Conservation (phyloP, 2,329 filamentous ascomycete species). For the Colletotrichum gigasporum region DNA sequence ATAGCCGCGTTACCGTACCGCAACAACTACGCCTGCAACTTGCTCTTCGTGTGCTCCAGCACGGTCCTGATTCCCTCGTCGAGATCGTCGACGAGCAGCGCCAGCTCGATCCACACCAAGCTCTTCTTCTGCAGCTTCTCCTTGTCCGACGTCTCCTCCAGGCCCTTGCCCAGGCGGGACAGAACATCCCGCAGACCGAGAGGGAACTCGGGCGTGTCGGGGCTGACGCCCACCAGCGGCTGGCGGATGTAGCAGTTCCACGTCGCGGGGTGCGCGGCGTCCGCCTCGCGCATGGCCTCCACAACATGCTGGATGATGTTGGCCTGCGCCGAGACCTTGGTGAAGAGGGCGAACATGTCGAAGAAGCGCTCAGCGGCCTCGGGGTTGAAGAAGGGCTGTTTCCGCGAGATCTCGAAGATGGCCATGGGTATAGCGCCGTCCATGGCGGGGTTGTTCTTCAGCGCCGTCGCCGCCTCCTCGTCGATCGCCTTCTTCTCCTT, state of each 20-base stretch:
- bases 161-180: conserved; percentile 63
- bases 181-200: conserved; percentile 74
- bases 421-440: conserved; percentile 94
- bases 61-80: conserved; percentile 67
- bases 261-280: conserved; percentile 69
- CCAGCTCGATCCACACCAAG: conserved; percentile 62
- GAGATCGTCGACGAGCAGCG: conserved; percentile 58
- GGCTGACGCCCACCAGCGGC: conserved; percentile 72
- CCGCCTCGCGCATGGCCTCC: conserved; percentile 66
- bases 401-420: conserved; percentile 87
- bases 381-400: conserved; percentile 76
- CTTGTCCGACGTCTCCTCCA: conserved; percentile 57
- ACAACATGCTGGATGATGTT: conserved; percentile 80
- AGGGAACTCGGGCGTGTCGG: conserved; percentile 76
- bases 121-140: conserved; percentile 58
- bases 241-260: conserved; percentile 77
- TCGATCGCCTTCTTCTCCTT: conserved; percentile 60
- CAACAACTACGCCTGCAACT: conserved; percentile 37
- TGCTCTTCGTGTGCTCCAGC: conserved; percentile 59
- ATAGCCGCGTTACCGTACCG: background rate
- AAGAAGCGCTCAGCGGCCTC: conserved; percentile 81
- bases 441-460: conserved; percentile 83
- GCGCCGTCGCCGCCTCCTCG: conserved; percentile 54
- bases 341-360: conserved; percentile 78
- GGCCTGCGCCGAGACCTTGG: conserved; percentile 68